Conservation (phyloP, 345 rosid genomes). For the Salix caprea region DNA sequence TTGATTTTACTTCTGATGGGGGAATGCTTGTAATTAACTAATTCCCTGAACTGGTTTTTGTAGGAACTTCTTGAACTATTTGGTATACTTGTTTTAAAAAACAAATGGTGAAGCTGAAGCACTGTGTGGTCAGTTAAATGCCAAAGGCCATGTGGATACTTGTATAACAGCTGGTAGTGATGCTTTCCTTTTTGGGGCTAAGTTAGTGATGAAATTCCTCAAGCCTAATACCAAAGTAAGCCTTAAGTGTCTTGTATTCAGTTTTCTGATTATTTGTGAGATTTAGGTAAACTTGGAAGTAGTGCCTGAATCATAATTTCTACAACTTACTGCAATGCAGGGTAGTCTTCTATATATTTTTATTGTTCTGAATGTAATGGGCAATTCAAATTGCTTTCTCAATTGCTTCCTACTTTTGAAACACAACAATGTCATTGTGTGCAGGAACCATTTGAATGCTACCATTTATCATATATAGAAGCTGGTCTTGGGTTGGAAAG, state of each 20-base stretch:
- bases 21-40: not conserved
- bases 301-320: not conserved
- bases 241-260: not conserved
- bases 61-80: constrained; percentile 77
- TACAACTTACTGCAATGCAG: not conserved
- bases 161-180: constrained; percentile 93
- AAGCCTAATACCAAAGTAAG: constrained; percentile 71
- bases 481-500: constrained; percentile 76
- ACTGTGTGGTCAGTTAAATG: constrained; percentile 76
- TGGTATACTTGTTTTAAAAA: constrained; percentile 74
- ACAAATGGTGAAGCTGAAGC: constrained; percentile 96
- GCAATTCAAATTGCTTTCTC: not conserved
- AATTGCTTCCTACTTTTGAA: not conserved
- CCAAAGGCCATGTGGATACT: constrained; percentile 73
- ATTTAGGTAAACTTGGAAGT: not conserved
- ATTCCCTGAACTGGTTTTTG: not conserved
- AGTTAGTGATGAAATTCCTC: constrained; percentile 69
- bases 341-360: not conserved
- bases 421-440: constrained; percentile 23
- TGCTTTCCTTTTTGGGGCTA: constrained; percentile 88
- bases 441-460: constrained; percentile 93
- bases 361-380: not conserved
- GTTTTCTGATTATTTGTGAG: not conserved
- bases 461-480: constrained; percentile 75
- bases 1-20: not conserved